Evolutionary conservation across 345 rosid species (phyloP), one percentile per base, ranked within the genome.

Genomic region (Eucalyptus regnans): DNA sequence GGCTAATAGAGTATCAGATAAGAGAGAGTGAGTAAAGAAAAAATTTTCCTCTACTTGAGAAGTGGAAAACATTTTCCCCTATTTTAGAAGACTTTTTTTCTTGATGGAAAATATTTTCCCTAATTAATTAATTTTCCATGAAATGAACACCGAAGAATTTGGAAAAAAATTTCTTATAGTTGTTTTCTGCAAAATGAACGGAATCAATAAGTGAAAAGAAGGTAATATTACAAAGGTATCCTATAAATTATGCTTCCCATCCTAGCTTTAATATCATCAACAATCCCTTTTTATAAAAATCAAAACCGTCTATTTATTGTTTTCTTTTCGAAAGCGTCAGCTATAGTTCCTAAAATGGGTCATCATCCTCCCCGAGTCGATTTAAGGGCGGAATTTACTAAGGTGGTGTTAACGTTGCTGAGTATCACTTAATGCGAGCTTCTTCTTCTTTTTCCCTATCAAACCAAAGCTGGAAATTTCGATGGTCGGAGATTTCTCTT

Each of bases 91-190:
- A 18, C 9, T 52, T 52, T 52, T 49, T 49, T 52, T 18, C 4
- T 7, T 52, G 23, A 52, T 52, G 58, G 10, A 52, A 52, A 52
- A 18, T 52, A 9, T 52, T 1, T 52, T 52, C 4, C 9, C 9
- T 3, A 4, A 52, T 22, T 52, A 52, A 7, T 52, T 52, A 52
- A 52, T 18, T 52, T 52, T 52, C 23, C 9, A 0, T 7, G 4
- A 18, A 52, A 18, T 52, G 10, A 52, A 52, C 58, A 52, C 10
- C 23, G 1, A 52, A 52, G 7, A 52, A 18, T 52, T 0, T 4
- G 0, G 2, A 52, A 52, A 52, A 52, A 1, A 52, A 1, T 52
- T 18, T 7, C 2, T 0, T 52, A 52, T 52, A 4, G 10, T 52
- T 52, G 23, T 52, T 52, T 18, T 52, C 10, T 0, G 0, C 10